These are phyloP conservation scores for Neopestalotiopsis sp. DNA, from an alignment of 2,329 filamentous ascomycete species.

Conservation along the genomic window DNA sequence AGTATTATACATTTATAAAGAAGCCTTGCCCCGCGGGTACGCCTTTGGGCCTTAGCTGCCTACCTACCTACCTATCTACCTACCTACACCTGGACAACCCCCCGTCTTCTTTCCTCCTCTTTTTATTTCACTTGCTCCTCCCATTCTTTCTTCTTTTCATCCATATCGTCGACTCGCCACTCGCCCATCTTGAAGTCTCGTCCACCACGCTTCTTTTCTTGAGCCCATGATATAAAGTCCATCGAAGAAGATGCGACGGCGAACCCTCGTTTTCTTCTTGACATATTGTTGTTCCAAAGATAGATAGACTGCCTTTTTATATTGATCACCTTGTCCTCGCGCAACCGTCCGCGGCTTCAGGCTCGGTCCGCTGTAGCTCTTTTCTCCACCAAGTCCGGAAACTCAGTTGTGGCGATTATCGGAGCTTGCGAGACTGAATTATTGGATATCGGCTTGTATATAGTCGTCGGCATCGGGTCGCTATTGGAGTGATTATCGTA, in stretches of 20 bases:
- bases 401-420: too few relatives aligned
- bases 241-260: not conserved
- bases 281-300: not conserved
- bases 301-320: not conserved
- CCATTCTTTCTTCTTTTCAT: not conserved
- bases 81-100: not conserved
- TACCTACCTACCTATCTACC: not conserved
- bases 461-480: too few relatives aligned
- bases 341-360: not conserved
- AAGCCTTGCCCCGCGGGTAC: slow-evolving; percentile 12
- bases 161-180: not conserved
- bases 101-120: not conserved
- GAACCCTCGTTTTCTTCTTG: not conserved
- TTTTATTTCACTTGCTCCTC: not conserved
- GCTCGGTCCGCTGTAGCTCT: too few relatives aligned
- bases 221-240: not conserved
- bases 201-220: not conserved
- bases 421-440: too few relatives aligned
- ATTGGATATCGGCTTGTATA: too few relatives aligned
- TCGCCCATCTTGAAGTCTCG: not conserved
- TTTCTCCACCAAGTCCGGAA: too few relatives aligned
- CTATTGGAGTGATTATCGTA: too few relatives aligned
- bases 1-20: not conserved
- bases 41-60: not conserved
- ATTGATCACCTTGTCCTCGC: not conserved